A percentile compares a stretch with the other conserved stretches of the same genome.
Conservation (phyloP, 768 basidiomycete genomes). For the Termitomyces sp. region DNA sequence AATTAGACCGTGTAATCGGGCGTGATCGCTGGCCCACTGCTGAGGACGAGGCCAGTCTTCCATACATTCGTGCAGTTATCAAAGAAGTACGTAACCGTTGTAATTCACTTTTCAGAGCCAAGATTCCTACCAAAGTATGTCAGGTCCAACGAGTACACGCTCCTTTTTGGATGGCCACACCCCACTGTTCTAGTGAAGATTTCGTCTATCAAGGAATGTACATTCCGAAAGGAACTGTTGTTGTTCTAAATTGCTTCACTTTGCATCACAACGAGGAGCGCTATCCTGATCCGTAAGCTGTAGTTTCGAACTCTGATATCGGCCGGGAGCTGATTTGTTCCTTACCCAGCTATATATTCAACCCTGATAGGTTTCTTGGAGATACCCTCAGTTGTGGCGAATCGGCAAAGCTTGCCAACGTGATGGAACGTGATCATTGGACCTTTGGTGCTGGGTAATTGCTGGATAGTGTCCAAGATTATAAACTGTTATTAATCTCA, state of each 20-base stretch:
- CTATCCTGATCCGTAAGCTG: constrained; percentile 27
- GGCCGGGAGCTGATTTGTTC: background rate
- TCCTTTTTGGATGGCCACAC: constrained; percentile 33
- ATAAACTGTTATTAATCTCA: background rate
- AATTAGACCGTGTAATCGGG: constrained; percentile 25
- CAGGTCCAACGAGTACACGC: constrained; percentile 27
- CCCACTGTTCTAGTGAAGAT: constrained; percentile 30
- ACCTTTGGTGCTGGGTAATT: constrained; percentile 41
- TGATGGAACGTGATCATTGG: constrained; percentile 44
- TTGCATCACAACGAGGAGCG: constrained; percentile 29
- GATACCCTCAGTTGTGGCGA: constrained; percentile 30
- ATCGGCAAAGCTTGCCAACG: constrained; percentile 34
- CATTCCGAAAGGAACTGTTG: constrained; percentile 32
- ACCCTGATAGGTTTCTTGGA: constrained; percentile 37
- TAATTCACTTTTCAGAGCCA: background rate
- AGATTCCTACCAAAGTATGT: background rate
- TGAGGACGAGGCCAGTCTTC: constrained; percentile 24
- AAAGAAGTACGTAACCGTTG: constrained; percentile 13
- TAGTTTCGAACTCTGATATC: constrained; percentile 10
- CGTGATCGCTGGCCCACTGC: constrained; percentile 19
- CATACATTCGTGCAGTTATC: constrained; percentile 28
- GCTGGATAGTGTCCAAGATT: background rate
- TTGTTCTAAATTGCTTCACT: constrained; percentile 33
- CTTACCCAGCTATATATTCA: constrained; percentile 1
- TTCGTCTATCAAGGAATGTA: constrained; percentile 33